Percentiles rank a stretch among this genome's conserved stretches.
These are phyloP conservation scores for Monosporozyma aerobia DNA, from an alignment of 805 yeast species.

Conservation along the genomic window DNA sequence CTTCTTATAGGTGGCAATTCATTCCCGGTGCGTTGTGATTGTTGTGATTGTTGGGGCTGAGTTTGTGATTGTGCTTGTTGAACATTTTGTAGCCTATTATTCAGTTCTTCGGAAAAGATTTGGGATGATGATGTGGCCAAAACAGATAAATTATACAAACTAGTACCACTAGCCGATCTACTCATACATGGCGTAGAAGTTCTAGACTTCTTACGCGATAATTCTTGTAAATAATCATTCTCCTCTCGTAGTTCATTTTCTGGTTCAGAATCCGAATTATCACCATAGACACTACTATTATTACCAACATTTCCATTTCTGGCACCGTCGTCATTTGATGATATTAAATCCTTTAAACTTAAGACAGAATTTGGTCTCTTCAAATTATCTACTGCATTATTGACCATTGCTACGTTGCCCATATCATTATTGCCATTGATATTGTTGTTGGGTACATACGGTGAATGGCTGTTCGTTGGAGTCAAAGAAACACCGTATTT, in stretches of 20 bases:
- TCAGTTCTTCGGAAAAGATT: constrained; percentile 13
- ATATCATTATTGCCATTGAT: background rate
- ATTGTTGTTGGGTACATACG: background rate
- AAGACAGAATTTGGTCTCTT: constrained; percentile 21
- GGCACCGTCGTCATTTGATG: constrained; percentile 14
- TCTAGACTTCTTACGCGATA: constrained; percentile 22
- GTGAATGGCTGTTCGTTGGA: background rate
- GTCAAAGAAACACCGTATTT: background rate
- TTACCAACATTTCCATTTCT: constrained; percentile 5
- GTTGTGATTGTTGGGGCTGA: background rate
- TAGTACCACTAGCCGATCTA: constrained; percentile 19
- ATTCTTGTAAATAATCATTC: constrained; percentile 13
- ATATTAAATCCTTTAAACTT: constrained; percentile 14
- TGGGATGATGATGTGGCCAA: background rate
- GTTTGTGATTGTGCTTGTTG: constrained; percentile 8
- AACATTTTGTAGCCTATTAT: constrained; percentile 14
- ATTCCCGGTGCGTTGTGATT: background rate
- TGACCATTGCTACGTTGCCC: background rate
- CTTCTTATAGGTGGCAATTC: constrained; percentile 27
- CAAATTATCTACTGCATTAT: constrained; percentile 3
- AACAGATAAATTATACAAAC: constrained; percentile 6
- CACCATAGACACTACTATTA: background rate
- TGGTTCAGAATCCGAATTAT: background rate
- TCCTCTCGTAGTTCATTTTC: constrained; percentile 9
- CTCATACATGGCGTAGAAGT: constrained; percentile 24